These are phyloP conservation scores for Hanseniaspora vineae DNA, from an alignment of 805 yeast genomes.

Conservation along the genomic window DNA sequence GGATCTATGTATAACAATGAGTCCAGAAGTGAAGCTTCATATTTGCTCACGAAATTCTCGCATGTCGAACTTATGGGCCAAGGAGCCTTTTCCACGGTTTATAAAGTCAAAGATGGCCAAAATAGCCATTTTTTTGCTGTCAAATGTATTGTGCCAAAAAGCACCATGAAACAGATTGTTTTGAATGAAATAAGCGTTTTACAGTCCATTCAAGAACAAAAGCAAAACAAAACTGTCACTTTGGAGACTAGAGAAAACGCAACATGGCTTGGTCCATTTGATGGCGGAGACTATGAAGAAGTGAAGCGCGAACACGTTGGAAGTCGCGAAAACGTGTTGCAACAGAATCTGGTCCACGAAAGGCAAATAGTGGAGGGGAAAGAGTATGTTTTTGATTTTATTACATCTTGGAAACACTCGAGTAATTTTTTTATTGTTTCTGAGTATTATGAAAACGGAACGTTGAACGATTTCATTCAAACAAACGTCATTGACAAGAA, in stretches of 20 bases:
- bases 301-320: conserved; percentile 12
- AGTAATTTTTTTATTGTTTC: conserved; percentile 81
- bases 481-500: conserved; percentile 56
- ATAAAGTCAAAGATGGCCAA: conserved; percentile 57
- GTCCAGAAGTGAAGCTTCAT: conserved; percentile 20
- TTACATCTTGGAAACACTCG: conserved; percentile 37
- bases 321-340: neutral
- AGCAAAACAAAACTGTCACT: conserved; percentile 5
- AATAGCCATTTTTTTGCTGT: conserved; percentile 60
- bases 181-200: conserved; percentile 70
- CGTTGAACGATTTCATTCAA: conserved; percentile 69
- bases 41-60: conserved; percentile 36
- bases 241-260: neutral
- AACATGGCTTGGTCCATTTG: neutral
- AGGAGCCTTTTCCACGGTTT: conserved; percentile 88
- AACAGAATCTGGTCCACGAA: too few relatives aligned
- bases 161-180: conserved; percentile 46
- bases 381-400: conserved; percentile 64
- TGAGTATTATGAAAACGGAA: conserved; percentile 90
- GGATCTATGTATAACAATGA: conserved; percentile 6
- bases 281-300: neutral
- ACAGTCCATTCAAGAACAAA: conserved; percentile 26
- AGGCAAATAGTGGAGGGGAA: conserved; percentile 32
- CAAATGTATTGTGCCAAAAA: conserved; percentile 65
- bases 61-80: conserved; percentile 62